Evolutionary conservation across 805 yeast species (phyloP), one percentile per base, ranked within the genome.

Genomic region (Barnettozyma sucrosica): DNA sequence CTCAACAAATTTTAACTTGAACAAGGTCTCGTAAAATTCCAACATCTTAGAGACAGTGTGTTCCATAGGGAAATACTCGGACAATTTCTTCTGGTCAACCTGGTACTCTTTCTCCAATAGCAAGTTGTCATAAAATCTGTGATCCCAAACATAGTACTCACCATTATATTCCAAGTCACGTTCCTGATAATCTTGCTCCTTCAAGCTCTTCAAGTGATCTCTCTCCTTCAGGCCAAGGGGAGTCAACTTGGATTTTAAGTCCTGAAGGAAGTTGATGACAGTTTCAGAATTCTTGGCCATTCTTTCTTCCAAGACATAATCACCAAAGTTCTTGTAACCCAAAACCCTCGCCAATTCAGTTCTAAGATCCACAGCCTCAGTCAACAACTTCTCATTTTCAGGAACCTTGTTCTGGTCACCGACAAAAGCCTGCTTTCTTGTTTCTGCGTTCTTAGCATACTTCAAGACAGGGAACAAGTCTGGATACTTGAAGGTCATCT

Each of bases 401-500:
- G 82, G 76, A 40, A 75, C 79, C 57, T 85, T 83, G 62, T 79
- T 77, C 63, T 83, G 88, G 63, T 82, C 83, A 25, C 83, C 89
- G 40, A 76, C 57, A 55, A 72, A 83, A 2, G 89, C 88, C 11
- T 64, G 59, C 58, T 77, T 80, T 67, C 96, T 77, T 3, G 93
- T 85, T 19, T 75, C 76, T 38, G 80, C 74, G 52, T 66, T 67
- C 47, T 73, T 70, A 38, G 95, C 90, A 63, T 80, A 80, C 62
- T 85, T 84, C 64, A 85, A 65, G n/a, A 84, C 83, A 2, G 95
- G 95, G 51, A 83, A 69, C 42, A 83, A 64, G 60, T 87, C 95
- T 1, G 95, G 93, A 58, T 84, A 85, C 64, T 88, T 86, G 69
- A 78, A 85, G 2, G 93, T 83, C 72, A 88, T 83, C 59, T 83